Evolutionary conservation across 306 rosid genomes (phyloP).

Genomic region (Cercis canadensis): DNA sequence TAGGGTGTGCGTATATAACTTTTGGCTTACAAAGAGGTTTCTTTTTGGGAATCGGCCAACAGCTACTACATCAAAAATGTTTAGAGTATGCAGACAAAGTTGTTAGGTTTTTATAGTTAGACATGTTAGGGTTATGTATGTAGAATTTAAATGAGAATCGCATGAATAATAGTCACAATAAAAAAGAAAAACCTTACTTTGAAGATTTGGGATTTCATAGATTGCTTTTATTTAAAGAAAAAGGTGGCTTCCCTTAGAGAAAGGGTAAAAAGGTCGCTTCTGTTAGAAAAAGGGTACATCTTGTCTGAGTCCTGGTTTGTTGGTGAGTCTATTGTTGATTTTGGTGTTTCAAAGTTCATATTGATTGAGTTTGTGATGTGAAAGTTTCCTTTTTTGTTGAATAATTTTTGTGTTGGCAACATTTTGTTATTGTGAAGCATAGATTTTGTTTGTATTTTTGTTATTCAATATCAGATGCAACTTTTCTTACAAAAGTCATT

Average conservation of each 20-base stretch:
- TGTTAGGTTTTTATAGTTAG: background rate
- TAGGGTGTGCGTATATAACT: background rate
- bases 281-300: background rate
- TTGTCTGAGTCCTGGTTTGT: slow-evolving; percentile 16
- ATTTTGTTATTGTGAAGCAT: background rate
- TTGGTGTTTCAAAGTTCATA: background rate
- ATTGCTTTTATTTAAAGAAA: background rate
- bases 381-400: background rate
- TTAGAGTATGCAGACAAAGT: background rate
- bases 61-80: background rate
- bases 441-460: background rate
- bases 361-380: background rate
- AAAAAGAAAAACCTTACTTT: background rate
- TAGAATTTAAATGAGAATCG: slow-evolving; percentile 10
- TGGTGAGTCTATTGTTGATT: slow-evolving; percentile 15
- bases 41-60: background rate
- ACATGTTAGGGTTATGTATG: slow-evolving; percentile 8
- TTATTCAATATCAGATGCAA: background rate
- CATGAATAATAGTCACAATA: background rate
- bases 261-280: too few relatives aligned
- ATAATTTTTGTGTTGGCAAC: background rate
- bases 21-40: background rate
- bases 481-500: slow-evolving; percentile 15
- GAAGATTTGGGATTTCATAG: background rate
- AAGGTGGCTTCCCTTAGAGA: background rate